phyloP scores from a whole-genome alignment of 176 grass and related monocot genomes.

The Oryza rufipogon region DNA sequence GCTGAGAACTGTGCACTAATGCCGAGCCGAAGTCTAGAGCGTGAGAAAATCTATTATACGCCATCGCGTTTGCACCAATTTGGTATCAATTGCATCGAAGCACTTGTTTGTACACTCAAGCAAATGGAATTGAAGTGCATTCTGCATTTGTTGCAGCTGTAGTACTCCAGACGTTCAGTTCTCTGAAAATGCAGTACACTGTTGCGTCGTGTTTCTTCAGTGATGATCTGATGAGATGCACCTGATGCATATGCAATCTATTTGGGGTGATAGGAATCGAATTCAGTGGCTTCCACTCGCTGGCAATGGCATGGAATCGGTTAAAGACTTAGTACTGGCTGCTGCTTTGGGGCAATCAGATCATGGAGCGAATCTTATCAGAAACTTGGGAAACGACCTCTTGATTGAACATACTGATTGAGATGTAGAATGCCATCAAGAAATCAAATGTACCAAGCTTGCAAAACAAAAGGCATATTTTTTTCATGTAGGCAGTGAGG shows the following conservation, averaged over 20 bases:
- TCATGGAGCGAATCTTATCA: slow-evolving; percentile 39
- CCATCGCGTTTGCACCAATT: not conserved
- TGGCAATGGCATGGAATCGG: not conserved
- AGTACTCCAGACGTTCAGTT: not conserved
- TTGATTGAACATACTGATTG: not conserved
- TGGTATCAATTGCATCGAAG: not conserved
- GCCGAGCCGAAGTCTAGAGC: not conserved
- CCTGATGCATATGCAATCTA: not conserved
- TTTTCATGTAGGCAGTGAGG: not conserved
- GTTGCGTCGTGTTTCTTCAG: not conserved
- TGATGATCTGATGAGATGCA: not conserved
- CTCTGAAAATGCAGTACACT: not conserved
- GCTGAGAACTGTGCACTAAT: not conserved
- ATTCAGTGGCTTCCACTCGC: not conserved
- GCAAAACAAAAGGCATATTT: not conserved
- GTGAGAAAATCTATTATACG: not conserved
- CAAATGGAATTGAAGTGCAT: not conserved
- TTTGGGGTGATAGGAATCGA: not conserved
- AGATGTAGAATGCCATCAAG: slow-evolving; percentile 3
- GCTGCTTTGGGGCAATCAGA: not conserved
- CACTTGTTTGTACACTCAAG: not conserved
- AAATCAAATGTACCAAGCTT: not conserved
- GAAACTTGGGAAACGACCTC: slow-evolving; percentile 17
- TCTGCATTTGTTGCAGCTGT: not conserved
- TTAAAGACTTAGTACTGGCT: not conserved